Percentiles rank a stretch among this genome's conserved stretches.
phyloP scores from a whole-genome alignment of 2,329 filamentous ascomycete species.

The Trichoderma arundinaceum region DNA sequence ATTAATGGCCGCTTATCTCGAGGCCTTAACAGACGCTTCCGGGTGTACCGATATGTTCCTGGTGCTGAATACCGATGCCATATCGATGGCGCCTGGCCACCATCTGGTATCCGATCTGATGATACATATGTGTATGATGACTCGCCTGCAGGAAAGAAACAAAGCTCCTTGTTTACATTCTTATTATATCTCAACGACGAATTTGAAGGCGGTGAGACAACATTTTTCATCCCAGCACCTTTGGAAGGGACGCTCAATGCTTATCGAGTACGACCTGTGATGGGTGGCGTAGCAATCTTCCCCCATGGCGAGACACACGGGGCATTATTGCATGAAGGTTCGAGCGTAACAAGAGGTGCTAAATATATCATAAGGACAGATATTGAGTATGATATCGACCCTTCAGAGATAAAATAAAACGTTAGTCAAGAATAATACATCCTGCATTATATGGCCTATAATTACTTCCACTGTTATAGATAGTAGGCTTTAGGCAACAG shows the following conservation, averaged over 20 bases:
- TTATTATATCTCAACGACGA: constrained; percentile 74
- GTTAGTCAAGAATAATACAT: too few species aligned
- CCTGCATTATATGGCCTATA: too few species aligned
- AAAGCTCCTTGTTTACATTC: constrained; percentile 73
- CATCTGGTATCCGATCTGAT: constrained; percentile 65
- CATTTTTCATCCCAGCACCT: constrained; percentile 69
- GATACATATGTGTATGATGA: constrained; percentile 70
- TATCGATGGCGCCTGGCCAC: constrained; percentile 75
- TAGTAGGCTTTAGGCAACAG: too few species aligned
- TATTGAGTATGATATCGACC: constrained; percentile 69
- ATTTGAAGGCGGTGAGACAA: constrained; percentile 73
- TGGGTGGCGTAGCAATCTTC: constrained; percentile 71
- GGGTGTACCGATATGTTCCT: constrained; percentile 74
- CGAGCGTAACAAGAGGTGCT: constrained; percentile 69
- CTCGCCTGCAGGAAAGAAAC: constrained; percentile 62
- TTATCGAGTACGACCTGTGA: constrained; percentile 70
- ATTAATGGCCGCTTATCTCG: constrained; percentile 63
- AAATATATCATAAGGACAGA: constrained; percentile 75
- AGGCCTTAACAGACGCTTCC: constrained; percentile 71
- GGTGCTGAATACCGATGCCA: constrained; percentile 74
- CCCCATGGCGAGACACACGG: constrained; percentile 71
- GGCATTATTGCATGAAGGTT: constrained; percentile 71
- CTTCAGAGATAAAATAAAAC: neutral
- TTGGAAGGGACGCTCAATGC: constrained; percentile 71
- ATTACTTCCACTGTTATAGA: too few species aligned